phyloP scores from a whole-genome alignment of 2,329 filamentous ascomycete species.

The Keithomyces neogunnii region DNA sequence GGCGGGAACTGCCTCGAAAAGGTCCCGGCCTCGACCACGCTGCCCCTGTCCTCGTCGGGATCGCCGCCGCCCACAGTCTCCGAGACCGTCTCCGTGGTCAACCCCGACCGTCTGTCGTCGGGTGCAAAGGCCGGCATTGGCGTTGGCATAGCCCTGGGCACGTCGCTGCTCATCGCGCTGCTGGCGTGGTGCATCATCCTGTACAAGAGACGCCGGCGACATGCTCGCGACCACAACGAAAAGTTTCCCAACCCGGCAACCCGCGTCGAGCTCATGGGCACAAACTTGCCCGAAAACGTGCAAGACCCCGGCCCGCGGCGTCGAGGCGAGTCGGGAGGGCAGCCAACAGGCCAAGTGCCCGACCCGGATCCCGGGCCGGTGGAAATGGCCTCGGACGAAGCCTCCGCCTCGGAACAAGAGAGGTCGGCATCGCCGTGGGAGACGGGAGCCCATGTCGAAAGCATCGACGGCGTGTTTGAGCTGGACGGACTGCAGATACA shows the following conservation, averaged over 20 bases:
- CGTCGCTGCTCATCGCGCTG: conserved; percentile 30
- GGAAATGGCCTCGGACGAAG: conserved; percentile 39
- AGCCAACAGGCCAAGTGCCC: conserved; percentile 20
- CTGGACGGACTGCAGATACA: not conserved
- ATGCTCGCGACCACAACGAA: not conserved
- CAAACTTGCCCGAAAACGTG: too few relatives aligned
- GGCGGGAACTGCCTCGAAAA: conserved; percentile 27
- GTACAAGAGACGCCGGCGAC: conserved; percentile 25
- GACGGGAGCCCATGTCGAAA: conserved; percentile 11
- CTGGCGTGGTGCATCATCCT: conserved; percentile 39
- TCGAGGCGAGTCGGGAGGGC: not conserved
- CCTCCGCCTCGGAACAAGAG: not conserved
- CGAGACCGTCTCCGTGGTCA: conserved; percentile 28
- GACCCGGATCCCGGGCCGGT: conserved; percentile 30
- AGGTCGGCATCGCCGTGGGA: not conserved
- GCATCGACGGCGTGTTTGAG: conserved; percentile 22
- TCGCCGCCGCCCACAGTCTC: conserved; percentile 23
- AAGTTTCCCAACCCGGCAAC: not conserved
- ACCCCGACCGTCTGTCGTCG: conserved; percentile 27
- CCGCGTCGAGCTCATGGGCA: conserved; percentile 1
- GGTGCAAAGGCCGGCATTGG: conserved; percentile 51
- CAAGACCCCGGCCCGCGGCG: not conserved
- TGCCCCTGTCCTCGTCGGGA: not conserved
- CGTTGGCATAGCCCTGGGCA: conserved; percentile 39
- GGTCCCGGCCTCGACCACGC: conserved; percentile 14